Percentiles rank a stretch among this genome's conserved stretches.
Conservation (phyloP, 352 stramenopile species). For the Stramenopiles sp. region DNA sequence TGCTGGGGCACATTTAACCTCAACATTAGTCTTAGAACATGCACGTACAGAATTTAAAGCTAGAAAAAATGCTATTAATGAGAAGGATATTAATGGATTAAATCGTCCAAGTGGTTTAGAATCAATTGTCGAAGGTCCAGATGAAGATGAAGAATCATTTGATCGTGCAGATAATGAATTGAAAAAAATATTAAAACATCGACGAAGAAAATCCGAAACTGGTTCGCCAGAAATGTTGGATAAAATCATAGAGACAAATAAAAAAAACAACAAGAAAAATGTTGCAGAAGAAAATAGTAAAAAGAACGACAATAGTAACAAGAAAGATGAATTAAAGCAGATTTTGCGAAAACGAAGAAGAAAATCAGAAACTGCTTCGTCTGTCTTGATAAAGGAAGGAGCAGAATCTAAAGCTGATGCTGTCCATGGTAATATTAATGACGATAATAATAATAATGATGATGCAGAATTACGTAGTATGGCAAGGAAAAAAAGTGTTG, state of each 20-base stretch:
- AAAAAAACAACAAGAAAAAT: too few relatives aligned
- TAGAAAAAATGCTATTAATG: neutral
- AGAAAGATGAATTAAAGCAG: too few relatives aligned
- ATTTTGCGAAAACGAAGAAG: too few relatives aligned
- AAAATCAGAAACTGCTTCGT: neutral
- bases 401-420: conserved; percentile 10
- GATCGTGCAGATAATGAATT: conserved; percentile 15
- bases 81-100: neutral
- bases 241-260: too few relatives aligned
- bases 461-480: conserved; percentile 14
- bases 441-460: conserved; percentile 6
- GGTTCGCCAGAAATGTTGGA: too few relatives aligned
- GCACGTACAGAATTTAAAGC: conserved; percentile 25
- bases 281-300: too few relatives aligned
- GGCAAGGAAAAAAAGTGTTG: neutral
- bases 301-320: too few relatives aligned
- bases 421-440: conserved; percentile 11
- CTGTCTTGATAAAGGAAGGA: neutral
- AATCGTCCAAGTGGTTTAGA: neutral
- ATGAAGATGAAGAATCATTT: conserved; percentile 6
- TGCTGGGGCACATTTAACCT: conserved; percentile 57
- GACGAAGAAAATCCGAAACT: too few relatives aligned
- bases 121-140: neutral
- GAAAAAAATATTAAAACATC: neutral
- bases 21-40: conserved; percentile 44